A percentile compares a stretch with the other conserved stretches of the same genome.
Evolutionary conservation across 768 basidiomycete genomes (phyloP).

Genomic region (Russula griseocarnosa): DNA sequence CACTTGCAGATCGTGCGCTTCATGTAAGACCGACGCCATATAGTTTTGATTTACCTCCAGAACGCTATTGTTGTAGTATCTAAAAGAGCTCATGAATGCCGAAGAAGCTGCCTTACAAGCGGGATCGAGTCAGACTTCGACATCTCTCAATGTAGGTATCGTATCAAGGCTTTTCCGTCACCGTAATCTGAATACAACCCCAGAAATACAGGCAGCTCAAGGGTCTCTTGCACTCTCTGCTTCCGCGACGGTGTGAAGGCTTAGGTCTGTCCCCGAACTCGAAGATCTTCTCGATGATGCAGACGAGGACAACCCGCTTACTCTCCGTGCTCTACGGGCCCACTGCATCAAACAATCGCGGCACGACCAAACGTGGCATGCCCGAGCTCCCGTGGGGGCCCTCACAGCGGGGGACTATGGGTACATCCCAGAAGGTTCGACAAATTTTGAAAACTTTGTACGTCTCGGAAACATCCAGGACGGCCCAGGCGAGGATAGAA

Average conservation of each 20-base stretch:
- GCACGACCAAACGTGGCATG: slow-evolving; percentile 24
- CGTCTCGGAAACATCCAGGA: slow-evolving; percentile 23
- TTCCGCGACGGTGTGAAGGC: slow-evolving; percentile 19
- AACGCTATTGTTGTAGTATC: slow-evolving; percentile 5
- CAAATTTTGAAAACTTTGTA: slow-evolving; percentile 21
- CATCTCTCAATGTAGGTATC: slow-evolving; percentile 9
- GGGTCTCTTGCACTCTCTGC: slow-evolving; percentile 23
- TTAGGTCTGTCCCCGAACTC: slow-evolving; percentile 16
- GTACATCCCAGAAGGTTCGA: slow-evolving; percentile 14
- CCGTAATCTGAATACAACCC: neutral
- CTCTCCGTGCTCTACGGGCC: slow-evolving; percentile 23
- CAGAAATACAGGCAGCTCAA: slow-evolving; percentile 26
- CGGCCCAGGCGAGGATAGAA: neutral
- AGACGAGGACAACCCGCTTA: slow-evolving; percentile 17
- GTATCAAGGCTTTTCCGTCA: neutral
- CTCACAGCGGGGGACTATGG: slow-evolving; percentile 23
- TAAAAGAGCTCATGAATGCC: slow-evolving; percentile 22
- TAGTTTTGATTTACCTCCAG: neutral
- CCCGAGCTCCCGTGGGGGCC: slow-evolving; percentile 15
- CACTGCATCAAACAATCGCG: slow-evolving; percentile 15
- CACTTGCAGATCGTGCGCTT: slow-evolving; percentile 22
- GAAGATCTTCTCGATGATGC: slow-evolving; percentile 27
- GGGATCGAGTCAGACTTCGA: neutral
- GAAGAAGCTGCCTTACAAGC: slow-evolving; percentile 19
- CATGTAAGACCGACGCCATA: slow-evolving; percentile 7